A percentile compares a stretch with the other conserved stretches of the same genome.
These are phyloP conservation scores for Zymoseptoria ardabiliae DNA, from an alignment of 2,329 filamentous ascomycete genomes.

Conservation along the genomic window DNA sequence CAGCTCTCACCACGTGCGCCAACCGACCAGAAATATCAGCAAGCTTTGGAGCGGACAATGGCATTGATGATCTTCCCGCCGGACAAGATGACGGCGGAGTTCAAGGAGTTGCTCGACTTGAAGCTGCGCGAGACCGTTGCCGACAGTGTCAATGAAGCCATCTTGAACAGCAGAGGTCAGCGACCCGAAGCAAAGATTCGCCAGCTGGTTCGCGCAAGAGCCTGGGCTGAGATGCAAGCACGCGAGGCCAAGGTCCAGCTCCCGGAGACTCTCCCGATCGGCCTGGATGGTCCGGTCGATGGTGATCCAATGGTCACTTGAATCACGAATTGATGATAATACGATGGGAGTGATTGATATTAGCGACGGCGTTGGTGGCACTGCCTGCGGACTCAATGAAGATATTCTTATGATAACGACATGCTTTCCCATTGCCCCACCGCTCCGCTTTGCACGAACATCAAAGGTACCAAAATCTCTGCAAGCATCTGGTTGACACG, in stretches of 20 bases:
- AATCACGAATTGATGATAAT: constrained; percentile 6
- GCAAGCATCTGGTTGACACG: neutral
- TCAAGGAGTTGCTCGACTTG: constrained; percentile 71
- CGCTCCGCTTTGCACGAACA: neutral
- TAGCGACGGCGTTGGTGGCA: constrained; percentile 21
- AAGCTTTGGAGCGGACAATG: constrained; percentile 88
- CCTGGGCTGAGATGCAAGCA: constrained; percentile 71
- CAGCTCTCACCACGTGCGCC: constrained; percentile 83
- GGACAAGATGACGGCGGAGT: constrained; percentile 68
- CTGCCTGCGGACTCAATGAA: constrained; percentile 3
- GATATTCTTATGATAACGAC: neutral
- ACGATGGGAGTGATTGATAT: constrained; percentile 3
- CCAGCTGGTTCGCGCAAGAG: constrained; percentile 70
- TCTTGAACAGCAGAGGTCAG: constrained; percentile 65
- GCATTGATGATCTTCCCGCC: constrained; percentile 79
- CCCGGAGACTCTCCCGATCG: constrained; percentile 35
- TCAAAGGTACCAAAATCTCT: neutral
- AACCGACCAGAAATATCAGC: constrained; percentile 70
- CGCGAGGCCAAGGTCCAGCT: constrained; percentile 36
- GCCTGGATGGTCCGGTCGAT: constrained; percentile 31
- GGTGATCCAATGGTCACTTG: constrained; percentile 20
- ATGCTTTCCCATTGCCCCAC: neutral
- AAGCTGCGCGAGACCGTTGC: constrained; percentile 77
- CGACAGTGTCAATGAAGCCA: constrained; percentile 78
- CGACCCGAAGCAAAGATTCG: constrained; percentile 75